Base-by-base conservation (phyloP, 2,329 filamentous ascomycete species). In the Fusarium illudens region DNA sequence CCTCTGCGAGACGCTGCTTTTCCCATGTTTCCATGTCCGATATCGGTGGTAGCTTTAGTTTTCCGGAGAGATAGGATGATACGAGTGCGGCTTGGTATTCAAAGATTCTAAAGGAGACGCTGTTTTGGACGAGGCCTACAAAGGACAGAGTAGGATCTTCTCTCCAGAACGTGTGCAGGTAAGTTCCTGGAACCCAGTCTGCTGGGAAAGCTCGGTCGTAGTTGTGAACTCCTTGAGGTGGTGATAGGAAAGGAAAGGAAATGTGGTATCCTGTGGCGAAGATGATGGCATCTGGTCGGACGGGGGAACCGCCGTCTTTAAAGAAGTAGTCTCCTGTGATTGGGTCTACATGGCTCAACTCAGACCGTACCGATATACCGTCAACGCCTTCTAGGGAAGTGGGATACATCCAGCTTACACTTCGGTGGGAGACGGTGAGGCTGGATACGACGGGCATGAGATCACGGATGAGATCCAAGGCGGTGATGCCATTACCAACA, bases 401-500 rank as follows among this genome's bases (percentile, higher is more conserved):
- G 6, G 50, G 50, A 53, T 53, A 53, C 50, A 53, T 53, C 50
- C 50, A 53, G 34, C 15, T 53, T 19, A 22, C 34, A 25, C 33
- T 53, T 3, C 50, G 50, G 36, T 53, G 50, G n/a, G 50, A 53
- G 13, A 53, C 50, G 4, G 34, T 39, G 34, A 53, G 50, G n/a
- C n/a, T 37, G 25, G 50, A 53, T 9, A 53, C 50, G 17, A 53
- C 34, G 13, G 50, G 50, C 22, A 53, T 53, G 34, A 53, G 50
- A 20, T 53, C 50, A 19, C 50, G 50, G 11, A 49, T 86, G 81
- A 0, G 85, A 84, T 53, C 50, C 2, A 53, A 0, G 86, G 89
- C 7, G 88, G 84, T 1, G 83, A 87, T 9, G 82, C 87, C 50
- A n/a, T 39, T 53, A 1, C 87, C 87, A 8, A 90, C 82, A 0